Conservation (phyloP, 805 yeast species). For the Tetrapisispora pingtungensis region DNA sequence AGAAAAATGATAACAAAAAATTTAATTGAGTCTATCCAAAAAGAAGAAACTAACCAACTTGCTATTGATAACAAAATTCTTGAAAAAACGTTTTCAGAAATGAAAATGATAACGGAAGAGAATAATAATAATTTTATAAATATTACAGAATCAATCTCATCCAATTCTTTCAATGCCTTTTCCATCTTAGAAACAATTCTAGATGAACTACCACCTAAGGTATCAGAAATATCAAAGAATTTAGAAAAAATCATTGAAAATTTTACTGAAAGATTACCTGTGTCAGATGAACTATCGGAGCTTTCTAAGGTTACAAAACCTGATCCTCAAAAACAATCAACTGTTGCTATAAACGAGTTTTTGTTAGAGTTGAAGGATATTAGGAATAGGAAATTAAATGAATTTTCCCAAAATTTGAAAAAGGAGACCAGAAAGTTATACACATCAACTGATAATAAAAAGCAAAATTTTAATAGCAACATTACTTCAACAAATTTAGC, state of each 20-base stretch:
- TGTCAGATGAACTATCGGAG: background rate
- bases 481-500: background rate
- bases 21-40: slow-evolving; percentile 4
- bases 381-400: background rate
- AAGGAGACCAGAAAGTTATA: background rate
- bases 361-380: background rate
- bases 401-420: background rate
- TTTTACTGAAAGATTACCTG: background rate
- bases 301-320: background rate
- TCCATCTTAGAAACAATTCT: background rate
- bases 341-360: background rate
- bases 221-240: background rate
- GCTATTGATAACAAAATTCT: slow-evolving; percentile 2
- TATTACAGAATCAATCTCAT: background rate
- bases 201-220: background rate
- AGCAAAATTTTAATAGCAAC: background rate
- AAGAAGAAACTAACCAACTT: slow-evolving; percentile 5
- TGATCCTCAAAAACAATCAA: background rate
- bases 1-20: slow-evolving; percentile 5
- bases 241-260: background rate
- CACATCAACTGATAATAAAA: too few relatives aligned
- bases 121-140: background rate
- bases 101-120: background rate
- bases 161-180: background rate
- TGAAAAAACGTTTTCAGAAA: background rate